These are phyloP conservation scores for Fomitopsis pinicola DNA, from an alignment of 1,284 basidiomycete genomes.

Conservation along the genomic window DNA sequence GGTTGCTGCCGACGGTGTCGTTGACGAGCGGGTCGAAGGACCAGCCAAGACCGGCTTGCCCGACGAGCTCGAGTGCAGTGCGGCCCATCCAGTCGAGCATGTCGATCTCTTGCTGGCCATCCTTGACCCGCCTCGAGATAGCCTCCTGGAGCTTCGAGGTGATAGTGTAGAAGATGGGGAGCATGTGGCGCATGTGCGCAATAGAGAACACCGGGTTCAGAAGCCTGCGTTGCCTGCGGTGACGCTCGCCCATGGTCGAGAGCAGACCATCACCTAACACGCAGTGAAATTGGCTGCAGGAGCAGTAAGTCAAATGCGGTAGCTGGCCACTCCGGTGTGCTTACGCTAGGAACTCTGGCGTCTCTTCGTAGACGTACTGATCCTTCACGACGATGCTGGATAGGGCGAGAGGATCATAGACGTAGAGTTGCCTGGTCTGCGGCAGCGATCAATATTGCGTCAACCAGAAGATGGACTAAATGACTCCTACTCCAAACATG, in stretches of 20 bases:
- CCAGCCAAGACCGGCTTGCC: constrained; percentile 32
- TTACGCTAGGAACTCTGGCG: constrained; percentile 12
- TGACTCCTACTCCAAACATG: constrained; percentile 9
- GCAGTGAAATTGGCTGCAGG: constrained; percentile 2
- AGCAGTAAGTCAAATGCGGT: neutral
- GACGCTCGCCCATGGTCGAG: constrained; percentile 16
- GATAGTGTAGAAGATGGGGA: constrained; percentile 11
- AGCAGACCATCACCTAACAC: constrained; percentile 16
- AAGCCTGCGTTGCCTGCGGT: constrained; percentile 21
- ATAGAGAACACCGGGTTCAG: constrained; percentile 23
- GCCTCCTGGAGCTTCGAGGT: constrained; percentile 13
- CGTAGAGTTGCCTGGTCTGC: constrained; percentile 13
- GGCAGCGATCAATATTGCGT: neutral
- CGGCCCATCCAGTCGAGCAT: constrained; percentile 33
- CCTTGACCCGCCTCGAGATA: constrained; percentile 6
- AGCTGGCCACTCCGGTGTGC: neutral
- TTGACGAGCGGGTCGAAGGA: constrained; percentile 32
- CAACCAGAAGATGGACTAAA: neutral
- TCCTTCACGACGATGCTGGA: constrained; percentile 14
- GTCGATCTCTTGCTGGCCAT: constrained; percentile 27
- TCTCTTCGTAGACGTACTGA: constrained; percentile 12
- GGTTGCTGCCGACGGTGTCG: constrained; percentile 23
- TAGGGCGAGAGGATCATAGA: constrained; percentile 16
- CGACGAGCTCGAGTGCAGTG: constrained; percentile 29
- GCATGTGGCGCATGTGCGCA: constrained; percentile 20